These are phyloP conservation scores for Cyberlindnera americana DNA, from an alignment of 805 yeast genomes.

Conservation along the genomic window DNA sequence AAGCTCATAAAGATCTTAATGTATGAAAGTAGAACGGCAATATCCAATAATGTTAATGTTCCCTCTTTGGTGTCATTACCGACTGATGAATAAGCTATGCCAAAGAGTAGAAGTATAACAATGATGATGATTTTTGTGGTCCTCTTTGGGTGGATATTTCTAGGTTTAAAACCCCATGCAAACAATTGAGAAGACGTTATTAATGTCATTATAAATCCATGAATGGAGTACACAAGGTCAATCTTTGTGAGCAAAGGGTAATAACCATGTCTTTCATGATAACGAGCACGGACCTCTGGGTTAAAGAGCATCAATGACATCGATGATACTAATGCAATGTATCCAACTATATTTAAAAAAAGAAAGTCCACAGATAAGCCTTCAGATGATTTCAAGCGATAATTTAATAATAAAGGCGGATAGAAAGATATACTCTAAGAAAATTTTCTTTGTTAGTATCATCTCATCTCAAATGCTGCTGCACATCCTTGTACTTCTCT, in stretches of 20 bases:
- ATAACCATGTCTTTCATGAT: conserved; percentile 29
- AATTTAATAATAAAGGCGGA: conserved; percentile 43
- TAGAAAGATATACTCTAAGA: conserved; percentile 45
- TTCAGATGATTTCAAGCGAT: conserved; percentile 38
- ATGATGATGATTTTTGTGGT: conserved; percentile 22
- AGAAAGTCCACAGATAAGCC: conserved; percentile 49
- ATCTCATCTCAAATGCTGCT: too few relatives aligned
- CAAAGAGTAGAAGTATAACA: conserved; percentile 2
- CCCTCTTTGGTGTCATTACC: conserved; percentile 7
- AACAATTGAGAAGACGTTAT: conserved; percentile 39
- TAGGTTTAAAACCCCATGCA: conserved; percentile 26
- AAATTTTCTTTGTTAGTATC: not conserved
- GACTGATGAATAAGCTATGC: conserved; percentile 11
- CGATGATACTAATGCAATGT: conserved; percentile 40
- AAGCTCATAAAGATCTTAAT: conserved; percentile 47
- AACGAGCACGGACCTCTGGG: conserved; percentile 31
- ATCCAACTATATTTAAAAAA: conserved; percentile 45
- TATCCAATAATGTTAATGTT: conserved; percentile 25
- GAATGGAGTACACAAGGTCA: conserved; percentile 45
- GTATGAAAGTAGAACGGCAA: conserved; percentile 36
- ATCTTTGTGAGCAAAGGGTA: conserved; percentile 40
- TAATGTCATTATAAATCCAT: conserved; percentile 41
- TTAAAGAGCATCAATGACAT: conserved; percentile 40
- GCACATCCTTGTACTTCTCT: not conserved
- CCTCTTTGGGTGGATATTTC: conserved; percentile 16